phyloP scores from a whole-genome alignment of 1,284 basidiomycete genomes.

The Pseudozyma thailandica region DNA sequence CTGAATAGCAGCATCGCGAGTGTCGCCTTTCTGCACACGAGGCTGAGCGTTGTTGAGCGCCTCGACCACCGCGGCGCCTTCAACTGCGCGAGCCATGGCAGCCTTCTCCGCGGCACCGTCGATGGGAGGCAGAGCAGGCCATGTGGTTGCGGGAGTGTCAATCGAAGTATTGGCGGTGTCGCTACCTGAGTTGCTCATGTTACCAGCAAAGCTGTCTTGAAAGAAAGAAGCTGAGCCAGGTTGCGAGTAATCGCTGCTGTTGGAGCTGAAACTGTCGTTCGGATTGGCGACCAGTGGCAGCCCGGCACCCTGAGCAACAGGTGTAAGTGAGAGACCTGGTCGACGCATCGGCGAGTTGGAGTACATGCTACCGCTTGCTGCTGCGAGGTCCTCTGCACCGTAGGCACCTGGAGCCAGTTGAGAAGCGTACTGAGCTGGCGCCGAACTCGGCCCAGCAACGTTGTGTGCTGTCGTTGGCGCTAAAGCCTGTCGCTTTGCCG shows the following conservation, averaged over 20 bases:
- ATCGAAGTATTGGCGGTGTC: constrained; percentile 44
- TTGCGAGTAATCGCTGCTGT: constrained; percentile 46
- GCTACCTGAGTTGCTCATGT: constrained; percentile 40
- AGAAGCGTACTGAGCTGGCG: constrained; percentile 14
- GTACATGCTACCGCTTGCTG: constrained; percentile 12
- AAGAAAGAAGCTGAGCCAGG: constrained; percentile 46
- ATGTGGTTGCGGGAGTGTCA: constrained; percentile 38
- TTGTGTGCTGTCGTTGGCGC: constrained; percentile 28
- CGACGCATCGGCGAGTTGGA: constrained; percentile 40
- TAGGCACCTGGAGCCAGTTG: constrained; percentile 10
- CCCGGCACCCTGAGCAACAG: constrained; percentile 7
- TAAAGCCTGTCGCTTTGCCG: constrained; percentile 30
- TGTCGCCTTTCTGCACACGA: constrained; percentile 37
- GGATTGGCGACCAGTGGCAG: constrained; percentile 13
- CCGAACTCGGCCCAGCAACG: constrained; percentile 26
- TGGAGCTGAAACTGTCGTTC: constrained; percentile 44
- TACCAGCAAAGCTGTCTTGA: constrained; percentile 43
- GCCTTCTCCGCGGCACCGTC: constrained; percentile 18
- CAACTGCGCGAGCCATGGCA: constrained; percentile 7
- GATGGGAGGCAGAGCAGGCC: constrained; percentile 28
- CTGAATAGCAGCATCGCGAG: constrained; percentile 46
- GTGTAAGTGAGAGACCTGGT: constrained; percentile 20
- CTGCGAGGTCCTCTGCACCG: constrained; percentile 14
- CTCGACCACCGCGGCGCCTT: neutral
- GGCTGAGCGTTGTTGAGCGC: constrained; percentile 4